Base-by-base conservation (phyloP, 768 basidiomycete genomes). In the Serendipita sp. region DNA sequence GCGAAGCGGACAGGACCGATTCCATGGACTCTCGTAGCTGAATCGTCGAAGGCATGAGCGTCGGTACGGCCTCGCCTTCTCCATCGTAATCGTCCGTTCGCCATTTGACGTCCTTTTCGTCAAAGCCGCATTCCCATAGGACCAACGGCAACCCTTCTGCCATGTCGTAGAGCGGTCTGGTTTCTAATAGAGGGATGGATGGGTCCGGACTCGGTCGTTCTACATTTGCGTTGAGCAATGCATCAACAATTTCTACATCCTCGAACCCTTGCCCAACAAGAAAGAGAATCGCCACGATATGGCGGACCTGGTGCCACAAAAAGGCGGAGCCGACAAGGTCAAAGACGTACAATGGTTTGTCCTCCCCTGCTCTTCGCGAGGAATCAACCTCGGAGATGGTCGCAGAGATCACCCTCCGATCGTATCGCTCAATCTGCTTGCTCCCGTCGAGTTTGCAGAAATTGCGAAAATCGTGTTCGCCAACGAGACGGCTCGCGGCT, bases 401-500 rank as follows among this genome's bases (percentile, higher is more conserved):
- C 0, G 90, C 91, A 17, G 75, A 76, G 42, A 83, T 66, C 61
- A 97, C 84, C 22, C 76, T 76, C 33, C 95, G 78, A 24, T 71
- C 75, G 73, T 93, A 95, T 63, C 81, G 79, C 24, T 85, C 83
- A 65, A 97, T 86, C 73, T 97, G 94, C 72, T 97, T 97, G 34
- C 83, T 79, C 0, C 90, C 81, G 70, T 98, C 95, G 22, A 98
- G 74, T 71, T 94, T 97, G 77, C 90, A 96, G 34, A 97, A 78
- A 69, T 98, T 98, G 16, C 94, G 83, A 69, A 96, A 98, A 74
- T 97, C 95, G 75, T 97, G 93, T 65, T 87, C 83, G 38, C 95
- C 95, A 30, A 91, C 72, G 53, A 99, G 77, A 3, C 79, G 75
- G 1, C 74, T 65, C 0, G 90, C 90, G 0, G 82, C 94, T 34